Conservation (phyloP, 768 basidiomycete species). For the Sarcomyxa edulis region DNA sequence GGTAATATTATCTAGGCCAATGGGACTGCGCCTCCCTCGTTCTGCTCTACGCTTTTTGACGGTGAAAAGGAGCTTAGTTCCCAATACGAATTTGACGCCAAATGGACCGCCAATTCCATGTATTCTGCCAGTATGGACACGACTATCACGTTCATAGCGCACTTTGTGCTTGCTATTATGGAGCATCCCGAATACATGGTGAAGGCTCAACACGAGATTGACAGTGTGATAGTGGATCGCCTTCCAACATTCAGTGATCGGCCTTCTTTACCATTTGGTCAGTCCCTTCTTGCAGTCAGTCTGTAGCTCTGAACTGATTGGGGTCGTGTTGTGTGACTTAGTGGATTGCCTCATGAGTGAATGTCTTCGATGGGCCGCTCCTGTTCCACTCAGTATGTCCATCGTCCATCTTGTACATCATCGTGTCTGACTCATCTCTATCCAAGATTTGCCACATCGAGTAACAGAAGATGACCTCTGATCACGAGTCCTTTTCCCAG, state of each 20-base stretch:
- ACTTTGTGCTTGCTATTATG: slow-evolving; percentile 16
- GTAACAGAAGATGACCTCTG: slow-evolving; percentile 20
- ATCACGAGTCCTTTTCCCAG: slow-evolving; percentile 5
- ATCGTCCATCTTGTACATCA: neutral
- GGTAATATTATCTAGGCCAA: slow-evolving; percentile 27
- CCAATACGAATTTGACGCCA: slow-evolving; percentile 60
- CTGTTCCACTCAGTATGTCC: slow-evolving; percentile 12
- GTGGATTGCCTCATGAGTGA: slow-evolving; percentile 15
- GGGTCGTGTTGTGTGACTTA: no score
- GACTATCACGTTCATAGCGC: slow-evolving; percentile 1
- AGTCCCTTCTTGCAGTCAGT: no score
- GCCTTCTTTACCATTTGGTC: slow-evolving; percentile 11
- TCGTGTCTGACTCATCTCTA: neutral
- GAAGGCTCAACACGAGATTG: slow-evolving; percentile 16
- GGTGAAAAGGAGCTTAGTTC: slow-evolving; percentile 30
- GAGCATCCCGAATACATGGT: slow-evolving; percentile 13
- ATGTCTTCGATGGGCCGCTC: slow-evolving; percentile 10
- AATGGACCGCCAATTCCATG: slow-evolving; percentile 85
- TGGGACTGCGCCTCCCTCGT: slow-evolving; percentile 32
- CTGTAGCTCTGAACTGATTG: no score
- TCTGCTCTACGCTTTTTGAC: slow-evolving; percentile 52
- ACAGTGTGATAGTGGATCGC: slow-evolving; percentile 10
- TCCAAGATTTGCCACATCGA: slow-evolving; percentile 14
- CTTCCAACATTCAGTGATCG: slow-evolving; percentile 14
- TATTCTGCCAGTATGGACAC: slow-evolving; percentile 62